Evolutionary conservation across 2,329 filamentous ascomycete species (phyloP).

Genomic region (Neurospora sp.): DNA sequence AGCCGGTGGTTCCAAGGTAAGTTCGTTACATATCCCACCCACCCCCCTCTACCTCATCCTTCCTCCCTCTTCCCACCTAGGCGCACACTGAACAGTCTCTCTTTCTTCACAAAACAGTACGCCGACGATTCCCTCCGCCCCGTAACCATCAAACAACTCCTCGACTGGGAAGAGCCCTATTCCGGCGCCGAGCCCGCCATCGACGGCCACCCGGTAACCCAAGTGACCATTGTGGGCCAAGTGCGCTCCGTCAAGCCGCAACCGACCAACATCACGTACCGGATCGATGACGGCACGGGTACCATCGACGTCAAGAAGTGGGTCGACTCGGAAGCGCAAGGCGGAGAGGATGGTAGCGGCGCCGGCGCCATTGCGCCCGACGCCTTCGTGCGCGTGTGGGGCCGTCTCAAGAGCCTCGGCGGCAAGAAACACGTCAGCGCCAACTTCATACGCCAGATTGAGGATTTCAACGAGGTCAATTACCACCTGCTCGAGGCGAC

Average conservation of each 20-base stretch:
- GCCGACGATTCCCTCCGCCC: conserved; percentile 82
- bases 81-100: not conserved
- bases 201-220: conserved; percentile 62
- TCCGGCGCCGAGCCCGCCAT: conserved; percentile 69
- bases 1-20: conserved; percentile 34
- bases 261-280: conserved; percentile 85
- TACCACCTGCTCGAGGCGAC: conserved; percentile 88
- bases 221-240: conserved; percentile 83
- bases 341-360: conserved; percentile 23
- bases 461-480: conserved; percentile 84
- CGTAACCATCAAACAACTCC: conserved; percentile 89
- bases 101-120: conserved; percentile 35
- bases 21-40: not conserved
- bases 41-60: not conserved
- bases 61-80: not conserved
- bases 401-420: conserved; percentile 73
- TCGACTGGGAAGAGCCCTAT: conserved; percentile 70
- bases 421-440: conserved; percentile 74
- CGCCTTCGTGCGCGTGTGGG: conserved; percentile 77
- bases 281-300: conserved; percentile 89
- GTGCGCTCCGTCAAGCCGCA: conserved; percentile 79
- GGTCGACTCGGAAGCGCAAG: conserved; percentile 55
- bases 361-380: conserved; percentile 48
- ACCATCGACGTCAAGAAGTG: conserved; percentile 85
- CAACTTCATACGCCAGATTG: conserved; percentile 68